These are phyloP conservation scores for Colletotrichum sp. DNA, from an alignment of 2,329 filamentous ascomycete species.

Conservation along the genomic window DNA sequence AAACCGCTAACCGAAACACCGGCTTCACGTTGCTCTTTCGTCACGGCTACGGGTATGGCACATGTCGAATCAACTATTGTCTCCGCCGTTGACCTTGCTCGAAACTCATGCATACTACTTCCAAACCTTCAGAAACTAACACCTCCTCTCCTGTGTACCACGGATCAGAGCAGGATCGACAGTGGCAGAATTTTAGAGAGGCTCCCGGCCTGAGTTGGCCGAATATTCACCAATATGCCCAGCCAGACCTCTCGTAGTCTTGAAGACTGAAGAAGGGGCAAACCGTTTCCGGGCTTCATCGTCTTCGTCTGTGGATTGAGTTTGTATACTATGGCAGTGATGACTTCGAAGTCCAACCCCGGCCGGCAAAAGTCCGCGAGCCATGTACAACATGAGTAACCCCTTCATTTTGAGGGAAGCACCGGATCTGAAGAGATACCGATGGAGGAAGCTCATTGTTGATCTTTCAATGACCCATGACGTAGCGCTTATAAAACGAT, in stretches of 20 bases:
- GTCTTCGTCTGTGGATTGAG: neutral
- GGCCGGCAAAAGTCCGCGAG: rapidly evolving
- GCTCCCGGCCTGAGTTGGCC: neutral
- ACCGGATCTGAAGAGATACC: no score
- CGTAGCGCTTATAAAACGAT: neutral
- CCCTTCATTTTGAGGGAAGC: neutral
- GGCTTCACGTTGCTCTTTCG: neutral
- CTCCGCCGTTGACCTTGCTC: neutral
- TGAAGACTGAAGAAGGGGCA: rapidly evolving
- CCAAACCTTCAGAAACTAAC: neutral
- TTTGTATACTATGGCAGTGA: rapidly evolving
- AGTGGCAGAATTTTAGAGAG: neutral
- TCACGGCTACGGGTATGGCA: neutral
- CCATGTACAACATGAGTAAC: rapidly evolving
- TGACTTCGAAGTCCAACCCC: neutral
- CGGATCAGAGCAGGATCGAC: neutral
- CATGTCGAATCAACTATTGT: neutral
- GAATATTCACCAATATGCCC: neutral
- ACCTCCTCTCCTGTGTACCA: neutral
- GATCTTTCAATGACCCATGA: rapidly evolving
- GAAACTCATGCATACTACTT: neutral
- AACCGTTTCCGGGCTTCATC: rapidly evolving
- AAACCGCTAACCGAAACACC: neutral
- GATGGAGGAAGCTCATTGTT: no score
- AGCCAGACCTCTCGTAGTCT: neutral